Evolutionary conservation across 2,329 filamentous ascomycete species (phyloP).

Genomic region (Neofusicoccum sp.): DNA sequence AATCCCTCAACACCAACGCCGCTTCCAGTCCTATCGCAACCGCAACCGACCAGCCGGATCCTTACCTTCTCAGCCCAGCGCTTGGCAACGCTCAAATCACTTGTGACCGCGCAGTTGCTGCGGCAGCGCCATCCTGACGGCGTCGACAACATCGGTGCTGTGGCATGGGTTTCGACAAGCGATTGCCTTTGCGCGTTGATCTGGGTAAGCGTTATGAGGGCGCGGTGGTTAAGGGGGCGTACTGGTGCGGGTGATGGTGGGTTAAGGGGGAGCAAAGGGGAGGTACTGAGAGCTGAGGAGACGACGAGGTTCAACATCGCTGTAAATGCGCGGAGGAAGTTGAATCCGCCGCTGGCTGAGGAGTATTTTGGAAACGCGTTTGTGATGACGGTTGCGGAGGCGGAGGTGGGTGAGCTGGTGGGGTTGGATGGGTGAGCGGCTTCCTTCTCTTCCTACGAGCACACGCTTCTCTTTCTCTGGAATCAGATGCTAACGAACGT

Average conservation of each 20-base stretch:
- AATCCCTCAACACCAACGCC: no score
- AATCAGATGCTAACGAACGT: no score
- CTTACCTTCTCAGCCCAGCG: background rate
- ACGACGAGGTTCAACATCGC: background rate
- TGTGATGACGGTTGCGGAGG: background rate
- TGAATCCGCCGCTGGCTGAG: background rate
- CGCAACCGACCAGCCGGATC: background rate
- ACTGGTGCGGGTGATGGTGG: no score
- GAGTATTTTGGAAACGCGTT: background rate
- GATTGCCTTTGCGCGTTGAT: constrained; percentile 1
- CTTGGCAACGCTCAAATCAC: background rate
- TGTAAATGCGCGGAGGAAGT: background rate
- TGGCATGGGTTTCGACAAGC: background rate
- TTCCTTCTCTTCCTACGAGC: background rate
- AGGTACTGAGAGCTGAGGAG: background rate
- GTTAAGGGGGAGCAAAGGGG: background rate
- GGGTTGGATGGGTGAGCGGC: background rate
- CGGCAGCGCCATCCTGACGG: background rate
- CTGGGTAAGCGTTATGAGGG: constrained; percentile 2
- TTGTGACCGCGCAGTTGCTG: background rate
- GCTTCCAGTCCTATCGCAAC: no score
- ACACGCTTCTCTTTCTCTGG: no score
- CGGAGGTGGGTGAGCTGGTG: background rate
- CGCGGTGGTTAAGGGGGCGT: background rate
- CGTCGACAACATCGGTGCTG: background rate